Base-by-base conservation (phyloP, 495 filamentous ascomycete species). In the Penicillium diatomitis region DNA sequence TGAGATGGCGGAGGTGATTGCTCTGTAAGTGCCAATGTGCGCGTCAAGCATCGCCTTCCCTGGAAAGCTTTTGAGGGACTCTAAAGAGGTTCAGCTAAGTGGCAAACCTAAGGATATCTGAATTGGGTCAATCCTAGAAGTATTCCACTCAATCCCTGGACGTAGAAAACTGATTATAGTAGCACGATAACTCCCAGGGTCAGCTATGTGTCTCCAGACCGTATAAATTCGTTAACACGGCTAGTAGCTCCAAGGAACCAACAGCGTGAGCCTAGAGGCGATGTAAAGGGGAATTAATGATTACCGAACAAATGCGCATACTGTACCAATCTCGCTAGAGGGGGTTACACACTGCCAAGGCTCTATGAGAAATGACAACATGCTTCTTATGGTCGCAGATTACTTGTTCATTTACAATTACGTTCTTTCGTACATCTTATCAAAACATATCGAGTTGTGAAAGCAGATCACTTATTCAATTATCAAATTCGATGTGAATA, bases 1-100 rank as follows among this genome's bases (percentile, higher is more conserved):
- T 33, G 54, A 62, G 30, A 67, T 47, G 11, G 57, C 46, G 0
- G 64, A 65, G 48, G 58, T 65, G 27, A 64, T 61, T 41, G 54
- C 58, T 48, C 44, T 79, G 69, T 46, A 43, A 34, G 50, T 31
- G 11, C 39, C 50, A 33, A 44, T 32, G 6, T 53, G 50, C 27
- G 29, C 39, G 30, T 53, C 45, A 30, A 53, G 35, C 28, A n/a
- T n/a, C n/a, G n/a, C n/a, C n/a, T n/a, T n/a, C n/a, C n/a, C 35
- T 11, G 7, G 7, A 38, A 3, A 38, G 35, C 35, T 38, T 38
- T 38, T 38, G 35, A 38, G 35, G 35, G 35, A n/a, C 35, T 3
- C 35, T 38, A 3, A 38, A 38, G 7, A 38, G 7, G 9, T 38
- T 38, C 35, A 38, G 35, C 35, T 38, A 38, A 38, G 3, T 38